These are phyloP conservation scores for Tubosaeta brunneosetosa DNA, from an alignment of 768 basidiomycete genomes.

Conservation along the genomic window DNA sequence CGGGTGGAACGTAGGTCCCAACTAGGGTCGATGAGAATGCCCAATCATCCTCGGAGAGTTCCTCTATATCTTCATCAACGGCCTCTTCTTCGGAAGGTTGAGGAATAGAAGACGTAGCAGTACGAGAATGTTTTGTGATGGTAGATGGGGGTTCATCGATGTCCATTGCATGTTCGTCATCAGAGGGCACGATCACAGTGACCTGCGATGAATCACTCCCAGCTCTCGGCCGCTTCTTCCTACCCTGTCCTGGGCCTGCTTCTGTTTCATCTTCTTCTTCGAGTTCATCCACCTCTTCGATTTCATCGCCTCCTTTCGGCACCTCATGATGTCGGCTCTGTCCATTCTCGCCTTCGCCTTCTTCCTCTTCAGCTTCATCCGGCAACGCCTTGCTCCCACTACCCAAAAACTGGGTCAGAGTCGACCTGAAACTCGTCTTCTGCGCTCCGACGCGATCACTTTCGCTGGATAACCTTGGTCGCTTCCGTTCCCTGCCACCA, in stretches of 20 bases:
- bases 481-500: slow-evolving; percentile 35
- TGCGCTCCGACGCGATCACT: slow-evolving; percentile 2
- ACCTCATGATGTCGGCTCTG: slow-evolving; percentile 3
- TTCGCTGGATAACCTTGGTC: slow-evolving; percentile 23
- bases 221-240: slow-evolving; percentile 8
- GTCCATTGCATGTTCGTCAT: slow-evolving; percentile 27
- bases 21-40: slow-evolving; percentile 24
- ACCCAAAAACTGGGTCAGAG: slow-evolving; percentile 52
- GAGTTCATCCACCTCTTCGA: slow-evolving; percentile 19
- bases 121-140: slow-evolving; percentile 10
- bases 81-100: neutral
- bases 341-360: slow-evolving; percentile 8
- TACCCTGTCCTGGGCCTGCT: neutral
- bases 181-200: slow-evolving; percentile 18
- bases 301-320: neutral
- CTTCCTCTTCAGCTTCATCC: slow-evolving; percentile 12
- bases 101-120: neutral
- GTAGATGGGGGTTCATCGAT: slow-evolving; percentile 21
- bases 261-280: neutral
- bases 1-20: slow-evolving; percentile 13
- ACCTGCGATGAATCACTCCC: slow-evolving; percentile 15
- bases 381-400: slow-evolving; percentile 34
- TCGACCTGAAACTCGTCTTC: slow-evolving; percentile 39
- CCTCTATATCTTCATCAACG: slow-evolving; percentile 1
- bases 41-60: slow-evolving; percentile 18